phyloP scores from a whole-genome alignment of 2,329 filamentous ascomycete species.

The Pseudogymnoascus sp. region DNA sequence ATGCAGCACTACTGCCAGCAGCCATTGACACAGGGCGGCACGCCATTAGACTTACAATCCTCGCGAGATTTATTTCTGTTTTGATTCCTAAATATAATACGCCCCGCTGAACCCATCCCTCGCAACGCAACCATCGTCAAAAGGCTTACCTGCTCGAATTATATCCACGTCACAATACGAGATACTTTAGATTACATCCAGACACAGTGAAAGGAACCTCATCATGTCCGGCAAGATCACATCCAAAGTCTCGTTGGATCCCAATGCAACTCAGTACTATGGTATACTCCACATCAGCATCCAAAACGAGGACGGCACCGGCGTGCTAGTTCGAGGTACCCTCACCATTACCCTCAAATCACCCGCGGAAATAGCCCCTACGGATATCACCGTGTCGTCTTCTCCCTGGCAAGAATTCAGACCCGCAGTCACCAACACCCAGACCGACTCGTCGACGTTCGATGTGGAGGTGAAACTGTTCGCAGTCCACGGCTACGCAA shows the following conservation, averaged over 20 bases:
- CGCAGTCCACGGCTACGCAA: too few species aligned
- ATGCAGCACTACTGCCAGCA: not conserved
- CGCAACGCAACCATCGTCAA: not conserved
- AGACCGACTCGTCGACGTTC: too few species aligned
- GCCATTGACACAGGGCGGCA: not conserved
- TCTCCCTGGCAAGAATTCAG: too few species aligned
- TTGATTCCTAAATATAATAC: not conserved
- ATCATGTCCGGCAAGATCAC: not conserved
- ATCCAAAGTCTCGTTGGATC: not conserved
- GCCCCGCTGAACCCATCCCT: not conserved
- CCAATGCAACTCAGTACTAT: not conserved
- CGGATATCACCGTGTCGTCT: too few species aligned
- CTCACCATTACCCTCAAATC: not conserved
- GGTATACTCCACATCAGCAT: not conserved
- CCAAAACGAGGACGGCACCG: not conserved
- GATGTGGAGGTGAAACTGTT: too few species aligned
- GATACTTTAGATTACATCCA: not conserved
- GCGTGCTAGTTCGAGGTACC: not conserved
- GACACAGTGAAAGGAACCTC: not conserved
- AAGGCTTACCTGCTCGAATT: not conserved
- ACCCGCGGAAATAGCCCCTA: not conserved
- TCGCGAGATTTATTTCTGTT: not conserved
- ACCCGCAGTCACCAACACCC: too few species aligned
- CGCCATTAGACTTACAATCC: not conserved
- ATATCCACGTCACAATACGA: not conserved